phyloP scores from a whole-genome alignment of 1,284 basidiomycete genomes.

The Cutaneotrichosporon dermatis region DNA sequence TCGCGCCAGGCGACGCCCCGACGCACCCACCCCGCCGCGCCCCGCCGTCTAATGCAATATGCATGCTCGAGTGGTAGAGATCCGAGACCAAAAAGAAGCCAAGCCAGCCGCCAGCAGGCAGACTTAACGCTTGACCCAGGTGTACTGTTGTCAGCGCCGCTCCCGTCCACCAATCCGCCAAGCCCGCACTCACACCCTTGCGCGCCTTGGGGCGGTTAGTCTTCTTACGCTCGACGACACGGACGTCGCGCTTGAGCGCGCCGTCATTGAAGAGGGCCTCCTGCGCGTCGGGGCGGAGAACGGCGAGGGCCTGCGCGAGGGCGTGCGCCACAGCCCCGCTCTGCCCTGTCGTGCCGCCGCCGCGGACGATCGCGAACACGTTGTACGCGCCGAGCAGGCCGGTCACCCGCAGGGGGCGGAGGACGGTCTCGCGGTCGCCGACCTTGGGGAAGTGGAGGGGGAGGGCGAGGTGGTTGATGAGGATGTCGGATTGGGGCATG shows the following conservation, averaged over 20 bases:
- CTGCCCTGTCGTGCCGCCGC: conserved; percentile 86
- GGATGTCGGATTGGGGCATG: conserved; percentile 57
- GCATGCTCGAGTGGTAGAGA: conserved; percentile 2
- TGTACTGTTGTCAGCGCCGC: conserved; percentile 56
- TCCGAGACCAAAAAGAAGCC: background rate
- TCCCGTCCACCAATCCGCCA: conserved; percentile 7
- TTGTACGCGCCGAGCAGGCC: conserved; percentile 90
- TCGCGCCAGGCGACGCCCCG: no score
- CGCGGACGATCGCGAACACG: conserved; percentile 78
- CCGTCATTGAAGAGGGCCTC: conserved; percentile 72
- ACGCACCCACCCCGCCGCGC: no score
- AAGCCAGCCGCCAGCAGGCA: background rate
- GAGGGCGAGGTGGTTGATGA: conserved; percentile 80
- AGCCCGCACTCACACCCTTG: conserved; percentile 64
- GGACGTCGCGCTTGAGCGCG: conserved; percentile 82
- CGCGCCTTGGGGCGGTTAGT: conserved; percentile 86
- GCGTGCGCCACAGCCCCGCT: conserved; percentile 83
- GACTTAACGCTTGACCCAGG: conserved; percentile 88
- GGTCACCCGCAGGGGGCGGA: conserved; percentile 77
- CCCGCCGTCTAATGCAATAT: background rate
- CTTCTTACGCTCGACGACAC: conserved; percentile 98
- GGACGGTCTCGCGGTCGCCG: conserved; percentile 70
- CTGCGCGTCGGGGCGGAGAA: conserved; percentile 64
- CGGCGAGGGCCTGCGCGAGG: conserved; percentile 72
- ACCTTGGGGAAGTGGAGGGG: conserved; percentile 72